A percentile compares a stretch with the other conserved stretches of the same genome.
These are phyloP conservation scores for Cladosporium sp. DNA, from an alignment of 2,329 filamentous ascomycete species.

Conservation along the genomic window DNA sequence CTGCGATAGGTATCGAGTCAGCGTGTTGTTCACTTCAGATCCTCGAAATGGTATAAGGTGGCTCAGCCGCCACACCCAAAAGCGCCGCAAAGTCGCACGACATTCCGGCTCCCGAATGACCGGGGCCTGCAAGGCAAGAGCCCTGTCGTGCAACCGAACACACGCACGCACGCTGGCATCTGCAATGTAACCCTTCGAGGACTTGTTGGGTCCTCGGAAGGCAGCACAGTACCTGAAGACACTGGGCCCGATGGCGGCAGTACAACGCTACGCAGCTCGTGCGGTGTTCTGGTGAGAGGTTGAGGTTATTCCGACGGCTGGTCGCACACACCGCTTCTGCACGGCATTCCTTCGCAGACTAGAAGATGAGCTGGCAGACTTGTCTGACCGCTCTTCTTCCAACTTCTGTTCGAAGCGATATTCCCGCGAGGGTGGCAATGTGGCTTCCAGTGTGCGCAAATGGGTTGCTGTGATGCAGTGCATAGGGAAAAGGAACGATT, in stretches of 20 bases:
- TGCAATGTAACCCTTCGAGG: slow-evolving; percentile 16
- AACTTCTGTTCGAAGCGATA: neutral
- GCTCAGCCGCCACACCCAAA: neutral
- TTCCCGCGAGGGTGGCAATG: neutral
- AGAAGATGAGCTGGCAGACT: slow-evolving; percentile 8
- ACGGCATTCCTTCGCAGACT: neutral
- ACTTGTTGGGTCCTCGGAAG: neutral
- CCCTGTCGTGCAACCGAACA: slow-evolving; percentile 12
- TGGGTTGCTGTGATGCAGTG: neutral
- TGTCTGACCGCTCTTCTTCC: slow-evolving; percentile 2
- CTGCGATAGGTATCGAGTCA: slow-evolving; percentile 47
- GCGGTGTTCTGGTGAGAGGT: slow-evolving; percentile 15
- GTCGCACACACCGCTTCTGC: slow-evolving; percentile 17
- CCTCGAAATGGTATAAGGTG: no score
- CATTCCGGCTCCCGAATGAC: neutral
- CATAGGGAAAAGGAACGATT: slow-evolving; percentile 21
- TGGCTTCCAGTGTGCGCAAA: neutral
- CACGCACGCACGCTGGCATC: slow-evolving; percentile 3
- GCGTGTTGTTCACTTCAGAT: neutral
- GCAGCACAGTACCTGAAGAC: neutral
- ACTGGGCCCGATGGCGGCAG: neutral
- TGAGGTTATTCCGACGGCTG: slow-evolving; percentile 19
- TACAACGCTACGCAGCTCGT: slow-evolving; percentile 15
- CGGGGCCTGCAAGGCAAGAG: neutral
- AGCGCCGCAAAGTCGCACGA: neutral